Evolutionary conservation across 108 stramenopile genomes (phyloP).

Genomic region (Discostella pseudostelligera): DNA sequence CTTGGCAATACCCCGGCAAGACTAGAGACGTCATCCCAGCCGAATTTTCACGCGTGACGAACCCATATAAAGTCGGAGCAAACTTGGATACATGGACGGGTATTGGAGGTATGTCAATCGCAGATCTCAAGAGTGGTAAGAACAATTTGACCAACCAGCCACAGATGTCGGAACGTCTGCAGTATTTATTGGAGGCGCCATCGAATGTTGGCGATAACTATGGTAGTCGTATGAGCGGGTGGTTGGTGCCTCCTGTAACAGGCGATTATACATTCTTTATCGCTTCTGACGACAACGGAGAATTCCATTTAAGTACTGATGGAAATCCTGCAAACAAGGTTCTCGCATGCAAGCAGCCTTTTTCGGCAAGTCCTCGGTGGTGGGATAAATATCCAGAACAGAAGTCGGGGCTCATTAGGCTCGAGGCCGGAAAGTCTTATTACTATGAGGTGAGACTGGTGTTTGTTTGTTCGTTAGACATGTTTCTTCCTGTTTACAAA

Average conservation of each 20-base stretch:
- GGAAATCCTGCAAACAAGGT: neutral
- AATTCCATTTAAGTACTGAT: neutral
- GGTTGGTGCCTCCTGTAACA: conserved; percentile 4
- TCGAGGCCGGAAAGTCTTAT: neutral
- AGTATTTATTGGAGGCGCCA: neutral
- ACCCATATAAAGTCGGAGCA: too few relatives aligned
- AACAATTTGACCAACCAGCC: neutral
- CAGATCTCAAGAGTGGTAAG: too few relatives aligned
- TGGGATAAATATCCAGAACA: too few relatives aligned
- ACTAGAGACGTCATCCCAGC: too few relatives aligned
- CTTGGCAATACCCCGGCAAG: too few relatives aligned
- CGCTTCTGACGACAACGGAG: conserved; percentile 9
- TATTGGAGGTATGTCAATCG: too few relatives aligned
- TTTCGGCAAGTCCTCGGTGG: too few relatives aligned
- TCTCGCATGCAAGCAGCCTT: neutral
- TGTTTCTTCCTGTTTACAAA: too few relatives aligned
- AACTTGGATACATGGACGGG: too few relatives aligned
- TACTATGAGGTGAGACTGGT: neutral
- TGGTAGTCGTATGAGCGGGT: neutral
- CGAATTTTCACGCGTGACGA: too few relatives aligned
- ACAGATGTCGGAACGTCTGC: neutral
- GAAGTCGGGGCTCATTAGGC: neutral
- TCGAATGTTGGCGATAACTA: neutral
- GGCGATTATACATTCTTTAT: neutral
- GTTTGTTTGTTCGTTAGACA: too few relatives aligned